A percentile compares a stretch with the other conserved stretches of the same genome.
These are phyloP conservation scores for Lepraria neglecta DNA, from an alignment of 495 filamentous ascomycete species.

Conservation along the genomic window DNA sequence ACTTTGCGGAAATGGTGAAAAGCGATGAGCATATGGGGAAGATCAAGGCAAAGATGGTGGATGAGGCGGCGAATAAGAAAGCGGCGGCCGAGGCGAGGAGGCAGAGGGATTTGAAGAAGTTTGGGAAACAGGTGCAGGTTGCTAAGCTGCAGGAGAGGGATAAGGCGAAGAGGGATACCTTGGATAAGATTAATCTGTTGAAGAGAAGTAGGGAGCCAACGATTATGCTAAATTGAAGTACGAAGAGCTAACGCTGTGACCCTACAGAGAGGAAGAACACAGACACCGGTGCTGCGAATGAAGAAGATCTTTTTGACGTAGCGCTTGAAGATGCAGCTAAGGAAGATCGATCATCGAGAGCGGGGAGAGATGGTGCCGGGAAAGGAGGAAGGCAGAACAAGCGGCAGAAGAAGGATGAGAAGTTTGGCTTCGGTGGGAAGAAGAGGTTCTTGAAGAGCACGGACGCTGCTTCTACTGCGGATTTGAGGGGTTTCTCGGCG, in stretches of 20 bases:
- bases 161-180: constrained; percentile 80
- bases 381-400: constrained; percentile 46
- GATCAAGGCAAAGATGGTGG: constrained; percentile 88
- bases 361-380: constrained; percentile 27
- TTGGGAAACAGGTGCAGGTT: constrained; percentile 97
- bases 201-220: constrained; percentile 67
- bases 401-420: constrained; percentile 85
- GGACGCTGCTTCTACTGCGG: constrained; percentile 70
- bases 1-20: constrained; percentile 98
- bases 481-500: constrained; percentile 68
- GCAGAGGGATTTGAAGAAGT: constrained; percentile 95
- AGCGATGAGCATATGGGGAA: constrained; percentile 96
- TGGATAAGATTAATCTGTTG: constrained; percentile 87
- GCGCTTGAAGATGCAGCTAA: constrained; percentile 74
- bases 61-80: constrained; percentile 88
- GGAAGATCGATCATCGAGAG: constrained; percentile 34
- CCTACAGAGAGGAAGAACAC: constrained; percentile 73
- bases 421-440: constrained; percentile 92
- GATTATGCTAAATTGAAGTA: too few species aligned
- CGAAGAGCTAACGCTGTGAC: constrained; percentile 24
- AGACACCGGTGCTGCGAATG: constrained; percentile 56
- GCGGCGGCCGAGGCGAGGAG: constrained; percentile 83
- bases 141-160: constrained; percentile 89
- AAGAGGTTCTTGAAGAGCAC: constrained; percentile 83
- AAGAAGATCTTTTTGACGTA: constrained; percentile 90